Conservation (phyloP, 768 basidiomycete species). For the Mycena polygramma region DNA sequence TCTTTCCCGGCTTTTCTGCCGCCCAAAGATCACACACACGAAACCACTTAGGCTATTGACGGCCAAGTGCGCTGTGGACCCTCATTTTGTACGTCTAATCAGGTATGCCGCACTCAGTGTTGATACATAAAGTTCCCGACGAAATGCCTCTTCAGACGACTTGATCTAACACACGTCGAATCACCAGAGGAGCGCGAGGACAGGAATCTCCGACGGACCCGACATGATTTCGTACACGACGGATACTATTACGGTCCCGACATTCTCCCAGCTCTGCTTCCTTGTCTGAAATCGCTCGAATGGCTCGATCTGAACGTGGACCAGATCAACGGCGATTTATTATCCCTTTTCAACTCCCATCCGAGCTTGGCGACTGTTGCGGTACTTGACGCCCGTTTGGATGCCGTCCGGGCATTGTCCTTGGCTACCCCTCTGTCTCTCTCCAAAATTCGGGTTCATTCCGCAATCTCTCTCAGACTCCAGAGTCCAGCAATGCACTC, state of each 20-base stretch:
- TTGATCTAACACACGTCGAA: conserved; percentile 10
- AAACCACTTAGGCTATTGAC: not conserved
- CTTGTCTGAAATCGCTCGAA: conserved; percentile 12
- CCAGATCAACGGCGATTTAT: conserved; percentile 6
- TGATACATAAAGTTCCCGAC: too few species aligned
- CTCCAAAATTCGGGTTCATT: conserved; percentile 18
- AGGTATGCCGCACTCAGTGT: too few species aligned
- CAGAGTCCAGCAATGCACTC: conserved; percentile 2
- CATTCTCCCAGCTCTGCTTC: conserved; percentile 11
- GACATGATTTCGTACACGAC: too few species aligned
- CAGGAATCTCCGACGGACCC: not conserved
- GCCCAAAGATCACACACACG: not conserved
- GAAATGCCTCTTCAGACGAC: conserved; percentile 10
- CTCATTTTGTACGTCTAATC: conserved; percentile 4
- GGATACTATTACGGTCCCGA: too few species aligned
- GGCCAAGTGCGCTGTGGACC: conserved; percentile 7
- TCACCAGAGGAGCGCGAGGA: not conserved
- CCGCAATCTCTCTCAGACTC: not conserved
- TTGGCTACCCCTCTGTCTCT: conserved; percentile 9
- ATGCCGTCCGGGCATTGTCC: not conserved
- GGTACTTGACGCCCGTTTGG: not conserved
- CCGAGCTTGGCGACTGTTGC: conserved; percentile 15
- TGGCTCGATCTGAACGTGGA: conserved; percentile 8
- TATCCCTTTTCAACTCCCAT: conserved; percentile 6
- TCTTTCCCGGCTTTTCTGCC: conserved; percentile 17